phyloP scores from a whole-genome alignment of 495 filamentous ascomycete genomes.

The Podospora anserina region DNA sequence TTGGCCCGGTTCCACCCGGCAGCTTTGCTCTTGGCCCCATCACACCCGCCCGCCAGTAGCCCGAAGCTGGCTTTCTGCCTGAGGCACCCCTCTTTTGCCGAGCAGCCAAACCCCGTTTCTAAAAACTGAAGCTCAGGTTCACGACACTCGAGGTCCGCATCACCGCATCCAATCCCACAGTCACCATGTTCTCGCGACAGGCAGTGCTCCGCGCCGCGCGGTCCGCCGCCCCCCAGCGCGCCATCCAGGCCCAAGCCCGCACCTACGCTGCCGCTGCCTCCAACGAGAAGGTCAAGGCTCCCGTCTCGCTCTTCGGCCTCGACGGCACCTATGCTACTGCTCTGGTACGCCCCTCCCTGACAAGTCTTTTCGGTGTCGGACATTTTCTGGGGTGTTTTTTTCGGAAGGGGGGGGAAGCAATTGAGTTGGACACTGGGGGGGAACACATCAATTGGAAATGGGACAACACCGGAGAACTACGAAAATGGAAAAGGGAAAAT shows the following conservation, averaged over 20 bases:
- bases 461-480: background rate
- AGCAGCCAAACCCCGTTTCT: constrained; percentile 34
- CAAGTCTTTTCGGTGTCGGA: constrained; percentile 23
- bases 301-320: constrained; percentile 87
- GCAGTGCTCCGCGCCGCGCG: constrained; percentile 56
- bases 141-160: constrained; percentile 37
- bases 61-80: constrained; percentile 22
- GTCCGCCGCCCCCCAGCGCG: constrained; percentile 52
- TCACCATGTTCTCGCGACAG: constrained; percentile 62
- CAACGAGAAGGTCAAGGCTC: constrained; percentile 67
- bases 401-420: background rate
- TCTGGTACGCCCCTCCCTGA: constrained; percentile 64
- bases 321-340: constrained; percentile 98
- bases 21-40: constrained; percentile 1
- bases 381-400: background rate
- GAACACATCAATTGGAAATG: constrained; percentile 2
- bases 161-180: constrained; percentile 34
- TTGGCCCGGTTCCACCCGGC: constrained; percentile 21
- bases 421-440: background rate
- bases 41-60: background rate
- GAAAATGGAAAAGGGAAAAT: background rate
- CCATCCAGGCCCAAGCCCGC: constrained; percentile 47
- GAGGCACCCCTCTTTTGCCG: constrained; percentile 35
- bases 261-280: constrained; percentile 70
- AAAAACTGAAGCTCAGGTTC: constrained; percentile 37